Evolutionary conservation across 2,329 filamentous ascomycete species (phyloP).

Genomic region (Venturia oleaginea): DNA sequence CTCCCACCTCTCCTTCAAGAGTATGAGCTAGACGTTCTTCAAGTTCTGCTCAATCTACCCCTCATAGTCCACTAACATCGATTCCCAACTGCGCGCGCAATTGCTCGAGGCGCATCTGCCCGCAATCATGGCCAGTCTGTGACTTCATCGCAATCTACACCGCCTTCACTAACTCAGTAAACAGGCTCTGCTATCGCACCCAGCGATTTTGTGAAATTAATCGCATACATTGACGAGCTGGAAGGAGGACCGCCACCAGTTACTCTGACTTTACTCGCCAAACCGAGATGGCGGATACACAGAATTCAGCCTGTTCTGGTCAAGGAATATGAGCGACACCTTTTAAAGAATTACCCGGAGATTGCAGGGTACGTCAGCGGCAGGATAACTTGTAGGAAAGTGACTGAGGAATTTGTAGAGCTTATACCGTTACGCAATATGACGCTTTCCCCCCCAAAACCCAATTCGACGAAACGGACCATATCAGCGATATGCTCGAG

Average conservation of each 20-base stretch:
- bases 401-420: not conserved
- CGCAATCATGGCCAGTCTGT: not conserved
- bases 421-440: not conserved
- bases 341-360: not conserved
- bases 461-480: not conserved
- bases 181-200: not conserved
- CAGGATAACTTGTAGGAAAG: not conserved
- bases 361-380: not conserved
- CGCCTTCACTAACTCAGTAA: not conserved
- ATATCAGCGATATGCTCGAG: constrained; percentile 1
- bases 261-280: not conserved
- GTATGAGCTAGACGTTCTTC: not conserved
- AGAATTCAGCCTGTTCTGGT: not conserved
- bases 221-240: not conserved
- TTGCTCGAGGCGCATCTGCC: not conserved
- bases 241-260: not conserved
- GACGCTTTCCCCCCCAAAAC: not conserved
- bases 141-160: not conserved
- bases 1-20: too few relatives aligned
- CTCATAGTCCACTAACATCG: not conserved
- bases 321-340: not conserved
- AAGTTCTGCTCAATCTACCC: not conserved
- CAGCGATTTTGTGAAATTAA: not conserved
- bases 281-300: not conserved
- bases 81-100: not conserved